A percentile compares a stretch with the other conserved stretches of the same genome.
Conservation (phyloP, 1,284 basidiomycete genomes). For the Puccinia polysora region DNA sequence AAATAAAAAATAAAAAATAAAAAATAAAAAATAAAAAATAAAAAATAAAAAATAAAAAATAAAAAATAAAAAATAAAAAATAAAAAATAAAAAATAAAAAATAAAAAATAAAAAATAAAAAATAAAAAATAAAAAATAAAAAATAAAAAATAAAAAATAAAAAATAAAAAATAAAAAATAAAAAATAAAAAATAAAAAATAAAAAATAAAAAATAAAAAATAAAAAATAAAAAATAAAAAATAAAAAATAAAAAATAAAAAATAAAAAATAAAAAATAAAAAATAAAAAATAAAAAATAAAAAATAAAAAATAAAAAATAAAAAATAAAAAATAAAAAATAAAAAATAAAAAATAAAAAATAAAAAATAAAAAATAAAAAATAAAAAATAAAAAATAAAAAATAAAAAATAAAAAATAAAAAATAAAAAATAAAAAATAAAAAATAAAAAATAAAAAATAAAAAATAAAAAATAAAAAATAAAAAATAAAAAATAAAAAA, state of each 20-base stretch:
- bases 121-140: background rate
- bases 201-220: background rate
- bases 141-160: background rate
- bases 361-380: background rate
- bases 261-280: background rate
- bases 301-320: background rate
- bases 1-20: background rate
- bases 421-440: background rate
- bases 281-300: background rate
- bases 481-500: background rate
- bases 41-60: constrained; percentile 1
- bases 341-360: background rate
- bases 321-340: background rate
- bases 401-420: background rate
- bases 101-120: background rate
- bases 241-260: background rate
- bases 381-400: background rate
- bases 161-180: background rate
- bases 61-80: constrained; percentile 13
- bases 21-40: constrained; percentile 11
- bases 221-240: background rate
- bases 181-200: background rate
- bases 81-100: constrained; percentile 9
- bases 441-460: background rate
- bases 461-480: background rate